These are phyloP conservation scores for Phylloporus arenicola DNA, from an alignment of 768 basidiomycete species.

Conservation along the genomic window DNA sequence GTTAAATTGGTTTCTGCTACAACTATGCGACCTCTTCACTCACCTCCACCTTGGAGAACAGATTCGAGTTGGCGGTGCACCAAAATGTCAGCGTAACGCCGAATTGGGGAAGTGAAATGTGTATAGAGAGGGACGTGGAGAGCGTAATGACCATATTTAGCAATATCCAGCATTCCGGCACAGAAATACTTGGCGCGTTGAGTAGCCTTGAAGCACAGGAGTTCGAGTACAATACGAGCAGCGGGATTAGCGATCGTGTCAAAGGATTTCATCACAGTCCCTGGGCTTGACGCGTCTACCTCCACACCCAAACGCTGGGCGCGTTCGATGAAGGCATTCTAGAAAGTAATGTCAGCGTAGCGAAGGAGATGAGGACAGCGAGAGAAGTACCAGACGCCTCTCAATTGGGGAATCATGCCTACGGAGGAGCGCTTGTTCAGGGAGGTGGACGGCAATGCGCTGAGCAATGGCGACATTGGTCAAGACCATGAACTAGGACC, in stretches of 20 bases:
- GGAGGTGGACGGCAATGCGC: slow-evolving; percentile 87
- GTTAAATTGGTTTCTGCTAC: slow-evolving; percentile 4
- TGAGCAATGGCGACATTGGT: slow-evolving; percentile 89
- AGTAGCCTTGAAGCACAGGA: slow-evolving; percentile 87
- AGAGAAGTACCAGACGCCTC: slow-evolving; percentile 62
- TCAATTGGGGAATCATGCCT: slow-evolving; percentile 93
- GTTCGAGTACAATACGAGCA: slow-evolving; percentile 71
- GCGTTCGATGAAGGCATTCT: slow-evolving; percentile 76
- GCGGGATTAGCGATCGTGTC: slow-evolving; percentile 66
- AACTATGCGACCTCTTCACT: slow-evolving; percentile 18
- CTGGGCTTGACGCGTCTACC: slow-evolving; percentile 75
- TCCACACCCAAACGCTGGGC: slow-evolving; percentile 79
- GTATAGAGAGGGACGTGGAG: slow-evolving; percentile 89
- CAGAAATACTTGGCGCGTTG: slow-evolving; percentile 98
- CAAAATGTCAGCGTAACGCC: slow-evolving; percentile 88
- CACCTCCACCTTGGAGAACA: slow-evolving; percentile 66
- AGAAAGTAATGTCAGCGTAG: slow-evolving; percentile 9
- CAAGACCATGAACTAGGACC: slow-evolving; percentile 81
- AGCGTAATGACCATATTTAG: slow-evolving; percentile 93
- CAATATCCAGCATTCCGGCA: slow-evolving; percentile 97
- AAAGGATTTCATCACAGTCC: slow-evolving; percentile 80
- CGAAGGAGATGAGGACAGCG: neutral
- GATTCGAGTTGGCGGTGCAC: slow-evolving; percentile 97
- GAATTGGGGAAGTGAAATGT: slow-evolving; percentile 89
- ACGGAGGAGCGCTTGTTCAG: slow-evolving; percentile 94